Evolutionary conservation across 2,329 filamentous ascomycete genomes (phyloP).

Genomic region (Botrytis elliptica): DNA sequence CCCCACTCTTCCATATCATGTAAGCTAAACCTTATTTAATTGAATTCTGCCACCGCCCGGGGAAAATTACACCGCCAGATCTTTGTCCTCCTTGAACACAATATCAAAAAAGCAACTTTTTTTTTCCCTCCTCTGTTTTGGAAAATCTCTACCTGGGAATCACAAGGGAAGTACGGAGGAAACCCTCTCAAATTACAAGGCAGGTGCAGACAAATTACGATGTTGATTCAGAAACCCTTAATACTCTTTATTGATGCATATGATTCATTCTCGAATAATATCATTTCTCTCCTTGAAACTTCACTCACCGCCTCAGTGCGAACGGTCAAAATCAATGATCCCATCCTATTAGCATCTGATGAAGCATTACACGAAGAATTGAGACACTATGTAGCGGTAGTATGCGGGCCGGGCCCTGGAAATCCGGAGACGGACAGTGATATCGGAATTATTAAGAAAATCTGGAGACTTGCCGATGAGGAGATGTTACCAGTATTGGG

Average conservation of each 20-base stretch:
- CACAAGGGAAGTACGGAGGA: background rate
- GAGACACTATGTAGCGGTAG: constrained; percentile 72
- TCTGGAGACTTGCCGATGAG: constrained; percentile 66
- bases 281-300: constrained; percentile 75
- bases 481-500: constrained; percentile 74
- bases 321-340: constrained; percentile 70
- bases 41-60: constrained; percentile 9
- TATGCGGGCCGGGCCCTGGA: constrained; percentile 89
- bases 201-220: constrained; percentile 26
- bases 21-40: background rate
- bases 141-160: background rate
- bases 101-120: background rate
- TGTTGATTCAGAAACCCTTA: constrained; percentile 35
- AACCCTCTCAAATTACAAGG: background rate
- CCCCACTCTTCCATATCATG: background rate
- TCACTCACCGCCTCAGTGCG: constrained; percentile 66
- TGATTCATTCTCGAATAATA: constrained; percentile 96
- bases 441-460: constrained; percentile 73
- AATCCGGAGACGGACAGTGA: constrained; percentile 70
- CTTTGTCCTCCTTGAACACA: constrained; percentile 14
- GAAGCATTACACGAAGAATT: constrained; percentile 51
- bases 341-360: constrained; percentile 46
- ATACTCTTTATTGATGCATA: constrained; percentile 94
- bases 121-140: background rate
- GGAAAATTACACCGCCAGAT: constrained; percentile 16